phyloP scores from a whole-genome alignment of 2,329 filamentous ascomycete genomes.

The Penicillium decumbens region DNA sequence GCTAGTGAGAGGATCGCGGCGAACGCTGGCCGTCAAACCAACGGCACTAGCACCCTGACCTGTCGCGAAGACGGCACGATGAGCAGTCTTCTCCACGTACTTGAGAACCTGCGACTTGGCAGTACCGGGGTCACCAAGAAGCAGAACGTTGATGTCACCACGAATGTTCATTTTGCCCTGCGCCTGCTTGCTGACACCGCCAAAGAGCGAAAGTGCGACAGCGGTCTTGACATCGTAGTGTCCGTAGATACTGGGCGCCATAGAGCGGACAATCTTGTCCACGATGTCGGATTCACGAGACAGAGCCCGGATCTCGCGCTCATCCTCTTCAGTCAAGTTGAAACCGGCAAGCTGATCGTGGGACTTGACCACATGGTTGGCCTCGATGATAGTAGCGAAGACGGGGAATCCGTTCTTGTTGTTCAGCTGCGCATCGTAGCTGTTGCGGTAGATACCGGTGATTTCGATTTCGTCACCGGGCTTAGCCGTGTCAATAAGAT shows the following conservation, averaged over 20 bases:
- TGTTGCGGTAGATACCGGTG: constrained; percentile 95
- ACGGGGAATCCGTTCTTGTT: constrained; percentile 98
- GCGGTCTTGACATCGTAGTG: constrained; percentile 97
- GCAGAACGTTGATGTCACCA: constrained; percentile 95
- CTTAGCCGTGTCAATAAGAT: constrained; percentile 93
- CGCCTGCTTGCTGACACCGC: constrained; percentile 87
- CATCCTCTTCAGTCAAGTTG: constrained; percentile 89
- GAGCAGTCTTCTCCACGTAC: constrained; percentile 95
- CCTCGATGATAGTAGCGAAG: constrained; percentile 94
- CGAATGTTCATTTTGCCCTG: constrained; percentile 84
- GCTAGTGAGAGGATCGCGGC: constrained; percentile 87
- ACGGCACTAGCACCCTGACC: constrained; percentile 96
- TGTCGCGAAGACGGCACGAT: constrained; percentile 93
- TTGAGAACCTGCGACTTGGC: constrained; percentile 97
- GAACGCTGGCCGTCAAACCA: constrained; percentile 93
- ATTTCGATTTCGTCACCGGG: constrained; percentile 97
- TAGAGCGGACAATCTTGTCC: constrained; percentile 86
- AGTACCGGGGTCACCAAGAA: constrained; percentile 94
- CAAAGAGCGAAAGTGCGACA: constrained; percentile 87
- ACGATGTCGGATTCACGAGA: constrained; percentile 85
- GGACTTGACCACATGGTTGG: constrained; percentile 93
- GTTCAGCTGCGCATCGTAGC: constrained; percentile 95
- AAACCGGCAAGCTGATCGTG: constrained; percentile 98
- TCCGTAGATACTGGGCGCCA: constrained; percentile 95
- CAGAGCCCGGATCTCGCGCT: constrained; percentile 82